Evolutionary conservation across 2,329 filamentous ascomycete species (phyloP).

Genomic region (Penicillium sp.): DNA sequence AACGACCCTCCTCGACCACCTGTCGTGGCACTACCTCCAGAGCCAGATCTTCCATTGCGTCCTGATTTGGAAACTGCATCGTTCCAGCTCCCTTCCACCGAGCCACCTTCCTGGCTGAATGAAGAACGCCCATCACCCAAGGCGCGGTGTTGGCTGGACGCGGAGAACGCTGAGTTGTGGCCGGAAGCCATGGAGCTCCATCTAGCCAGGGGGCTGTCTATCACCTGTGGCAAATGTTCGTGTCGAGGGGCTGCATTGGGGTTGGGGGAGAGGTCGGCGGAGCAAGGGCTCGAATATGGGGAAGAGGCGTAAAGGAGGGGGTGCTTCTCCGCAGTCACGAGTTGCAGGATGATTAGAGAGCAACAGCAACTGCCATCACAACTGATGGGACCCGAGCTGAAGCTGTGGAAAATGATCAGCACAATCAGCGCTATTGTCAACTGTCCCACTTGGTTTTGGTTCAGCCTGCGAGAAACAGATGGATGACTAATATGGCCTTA

Average conservation of each 20-base stretch:
- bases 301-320: slow-evolving; percentile 19
- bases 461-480: slow-evolving; percentile 15
- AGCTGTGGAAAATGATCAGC: not conserved
- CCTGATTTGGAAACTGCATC: slow-evolving; percentile 30
- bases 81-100: slow-evolving; percentile 38
- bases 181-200: slow-evolving; percentile 45
- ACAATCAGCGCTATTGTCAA: slow-evolving; percentile 9
- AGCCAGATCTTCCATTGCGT: slow-evolving; percentile 49
- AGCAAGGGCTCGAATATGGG: slow-evolving; percentile 23
- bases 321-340: slow-evolving; percentile 20
- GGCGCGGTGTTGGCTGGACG: slow-evolving; percentile 39
- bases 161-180: slow-evolving; percentile 41
- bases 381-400: slow-evolving; percentile 1
- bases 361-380: slow-evolving; percentile 10
- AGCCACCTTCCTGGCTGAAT: slow-evolving; percentile 37
- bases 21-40: slow-evolving; percentile 56
- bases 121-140: slow-evolving; percentile 36
- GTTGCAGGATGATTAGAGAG: slow-evolving; percentile 14
- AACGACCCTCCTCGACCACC: slow-evolving; percentile 60
- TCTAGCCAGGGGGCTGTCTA: slow-evolving; percentile 36
- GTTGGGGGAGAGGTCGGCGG: slow-evolving; percentile 17
- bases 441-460: slow-evolving; percentile 13
- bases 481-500: slow-evolving; percentile 22
- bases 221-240: slow-evolving; percentile 32
- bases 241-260: slow-evolving; percentile 32